Evolutionary conservation across 1,139 yeast genomes (phyloP), one percentile per base, ranked within the genome.

Genomic region (Suhomyces kunorum): DNA sequence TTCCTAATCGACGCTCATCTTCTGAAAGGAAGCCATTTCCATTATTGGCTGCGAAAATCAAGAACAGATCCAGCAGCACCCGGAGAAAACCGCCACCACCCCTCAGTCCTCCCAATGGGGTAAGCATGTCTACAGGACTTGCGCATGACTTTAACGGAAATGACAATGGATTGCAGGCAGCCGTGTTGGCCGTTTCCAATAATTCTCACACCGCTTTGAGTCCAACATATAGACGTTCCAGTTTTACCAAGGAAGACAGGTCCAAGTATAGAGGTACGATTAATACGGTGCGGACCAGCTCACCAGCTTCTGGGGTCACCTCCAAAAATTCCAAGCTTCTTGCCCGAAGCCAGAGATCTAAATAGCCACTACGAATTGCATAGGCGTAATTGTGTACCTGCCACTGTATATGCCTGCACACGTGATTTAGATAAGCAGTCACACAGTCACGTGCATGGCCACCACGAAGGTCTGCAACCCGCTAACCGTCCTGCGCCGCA

Each of bases 171-270:
- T 52, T 72, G 18, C 70, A 68, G 41, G 78, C 77, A 11, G 76
- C 76, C 2, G 70, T 69, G 46, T 56, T 69, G 41, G 79, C 78
- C 1, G 78, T 76, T 4, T 65, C 76, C 6, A 59, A 66, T 36
- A 59, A 58, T 39, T 51, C 64, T 8, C 56, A 54, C 20, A 34
- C 43, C 14, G 54, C 61, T 5, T 43, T 58, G n/a, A 53, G 62
- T 7, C 32, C 39, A 8, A 34, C 32, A 8, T 37, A 55, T 36
- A 53, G 71, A 45, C 58, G 70, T 35, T 64, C 73, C 12, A 69
- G 74, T 44, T 66, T 70, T 46, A 57, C 69, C 23, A 67, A 64
- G 53, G 72, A 63, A 19, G 56, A 47, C 32, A 37, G 38, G 37
- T 8, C 32, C 36, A 24, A 36, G 28, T 24, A 30, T 45, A 28